Evolutionary conservation across 805 yeast genomes (phyloP).

Genomic region (Candida easanensis): DNA sequence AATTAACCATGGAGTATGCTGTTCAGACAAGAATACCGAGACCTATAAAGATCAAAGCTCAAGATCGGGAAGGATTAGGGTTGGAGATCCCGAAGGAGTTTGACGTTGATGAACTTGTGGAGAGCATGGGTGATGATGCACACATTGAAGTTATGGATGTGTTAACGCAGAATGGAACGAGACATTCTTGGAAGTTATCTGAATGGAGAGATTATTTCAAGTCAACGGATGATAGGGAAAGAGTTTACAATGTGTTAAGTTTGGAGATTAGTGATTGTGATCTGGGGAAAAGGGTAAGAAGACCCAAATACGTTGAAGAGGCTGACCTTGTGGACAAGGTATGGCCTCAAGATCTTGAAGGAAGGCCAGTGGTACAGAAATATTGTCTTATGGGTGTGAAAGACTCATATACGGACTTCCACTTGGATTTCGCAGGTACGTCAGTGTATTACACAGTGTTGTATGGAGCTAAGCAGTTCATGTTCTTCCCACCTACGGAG

Average conservation of each 20-base stretch:
- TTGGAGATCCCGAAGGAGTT: slow-evolving; percentile 55
- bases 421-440: slow-evolving; percentile 89
- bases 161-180: slow-evolving; percentile 65
- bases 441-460: slow-evolving; percentile 85
- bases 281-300: slow-evolving; percentile 41
- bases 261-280: slow-evolving; percentile 66
- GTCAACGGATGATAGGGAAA: slow-evolving; percentile 45
- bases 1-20: slow-evolving; percentile 35
- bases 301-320: slow-evolving; percentile 66
- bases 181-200: slow-evolving; percentile 56
- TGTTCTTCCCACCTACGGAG: slow-evolving; percentile 76
- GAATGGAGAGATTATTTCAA: slow-evolving; percentile 74
- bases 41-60: slow-evolving; percentile 46
- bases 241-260: slow-evolving; percentile 77
- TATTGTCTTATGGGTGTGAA: slow-evolving; percentile 85
- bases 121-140: slow-evolving; percentile 57
- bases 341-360: slow-evolving; percentile 43
- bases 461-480: slow-evolving; percentile 69
- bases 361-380: slow-evolving; percentile 61
- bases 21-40: slow-evolving; percentile 31
- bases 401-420: slow-evolving; percentile 84
- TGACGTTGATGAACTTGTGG: slow-evolving; percentile 54
- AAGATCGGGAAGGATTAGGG: slow-evolving; percentile 35
- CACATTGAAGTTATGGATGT: slow-evolving; percentile 88
- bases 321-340: slow-evolving; percentile 68